Evolutionary conservation across 2,329 filamentous ascomycete species (phyloP), one percentile per base, ranked within the genome.

Genomic region (Beauveria medogensis): DNA sequence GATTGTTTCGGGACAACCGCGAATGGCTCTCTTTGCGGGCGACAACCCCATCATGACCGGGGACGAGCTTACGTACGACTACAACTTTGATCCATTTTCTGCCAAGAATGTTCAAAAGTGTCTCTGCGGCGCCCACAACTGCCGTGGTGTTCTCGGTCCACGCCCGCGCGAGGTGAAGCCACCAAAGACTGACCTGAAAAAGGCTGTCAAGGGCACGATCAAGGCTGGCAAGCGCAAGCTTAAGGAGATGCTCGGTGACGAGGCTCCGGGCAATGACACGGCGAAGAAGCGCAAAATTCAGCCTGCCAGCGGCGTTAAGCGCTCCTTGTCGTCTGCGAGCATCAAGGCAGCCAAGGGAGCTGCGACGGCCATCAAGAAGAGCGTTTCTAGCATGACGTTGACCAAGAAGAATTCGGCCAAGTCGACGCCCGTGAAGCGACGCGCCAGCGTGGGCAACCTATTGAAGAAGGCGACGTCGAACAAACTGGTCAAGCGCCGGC

Each of bases 21-120:
- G 94, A 60, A 97, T 99, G 91, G 94, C 92, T 18, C 83, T 99
- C 1, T 99, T 99, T 72, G 94, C 94, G 14, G 93, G 93, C 37
- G 89, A 95, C 67, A 80, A 82, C 53, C 91, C 91, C 16, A 93
- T 99, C 71, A 90, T 90, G 86, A 96, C 92, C 12, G 94, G 94
- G 26, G 92, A 97, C 65, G 94, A 99, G 75, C 79, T 99, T 63
- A 97, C 92, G 0, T 99, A 99, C 72, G 94, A 99, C 79, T 88
- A 88, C 77, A 88, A 88, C 71, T 88, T 88, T 69, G 85, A 87
- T 69, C 85, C 85, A 3, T 88, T 87, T 71, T 87, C 84, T 10
- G 79, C 82, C 68, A 87, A 87, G 75, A 87, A 87, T 69, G 84
- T 87, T 53, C 85, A 88, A 71, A 82, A 79, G 69, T 88, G 85